Evolutionary conservation across 805 yeast species (phyloP).

Genomic region (Candida palmyrensis): DNA sequence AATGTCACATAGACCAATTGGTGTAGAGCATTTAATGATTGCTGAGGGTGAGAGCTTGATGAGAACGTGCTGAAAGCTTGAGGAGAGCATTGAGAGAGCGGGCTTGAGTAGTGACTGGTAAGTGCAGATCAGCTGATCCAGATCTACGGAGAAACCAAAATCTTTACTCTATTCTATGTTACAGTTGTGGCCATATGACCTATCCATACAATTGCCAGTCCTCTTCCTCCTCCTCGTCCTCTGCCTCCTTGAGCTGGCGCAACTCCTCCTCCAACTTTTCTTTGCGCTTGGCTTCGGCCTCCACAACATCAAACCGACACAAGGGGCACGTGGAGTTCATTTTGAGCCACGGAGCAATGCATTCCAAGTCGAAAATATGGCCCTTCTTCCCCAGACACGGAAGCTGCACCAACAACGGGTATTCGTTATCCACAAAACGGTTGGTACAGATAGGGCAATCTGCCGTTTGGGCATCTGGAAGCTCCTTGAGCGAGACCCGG

Average conservation of each 20-base stretch:
- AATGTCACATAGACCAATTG: no score
- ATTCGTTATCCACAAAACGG: slow-evolving; percentile 62
- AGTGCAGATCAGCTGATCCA: no score
- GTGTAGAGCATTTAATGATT: no score
- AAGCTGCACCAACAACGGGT: slow-evolving; percentile 73
- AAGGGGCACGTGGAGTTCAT: slow-evolving; percentile 76
- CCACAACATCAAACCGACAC: slow-evolving; percentile 69
- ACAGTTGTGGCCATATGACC: no score
- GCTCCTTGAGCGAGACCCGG: slow-evolving; percentile 40
- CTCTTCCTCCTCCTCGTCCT: slow-evolving; percentile 54
- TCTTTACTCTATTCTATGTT: no score
- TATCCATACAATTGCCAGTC: slow-evolving; percentile 80
- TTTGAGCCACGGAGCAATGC: slow-evolving; percentile 85
- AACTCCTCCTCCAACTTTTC: slow-evolving; percentile 31
- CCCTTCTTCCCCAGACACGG: slow-evolving; percentile 52
- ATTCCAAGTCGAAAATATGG: slow-evolving; percentile 84
- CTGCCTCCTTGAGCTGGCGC: slow-evolving; percentile 33
- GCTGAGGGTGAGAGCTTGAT: no score
- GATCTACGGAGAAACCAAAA: no score
- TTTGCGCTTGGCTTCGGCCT: slow-evolving; percentile 22
- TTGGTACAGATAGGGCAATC: slow-evolving; percentile 84
- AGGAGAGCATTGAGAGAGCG: no score
- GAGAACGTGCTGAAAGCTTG: no score
- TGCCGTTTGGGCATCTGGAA: slow-evolving; percentile 45
- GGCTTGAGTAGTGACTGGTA: no score